Percentiles rank a stretch among this genome's conserved stretches.
These are phyloP conservation scores for Naegleria fowleri DNA, from an alignment of 208 protist species.

Conservation along the genomic window DNA sequence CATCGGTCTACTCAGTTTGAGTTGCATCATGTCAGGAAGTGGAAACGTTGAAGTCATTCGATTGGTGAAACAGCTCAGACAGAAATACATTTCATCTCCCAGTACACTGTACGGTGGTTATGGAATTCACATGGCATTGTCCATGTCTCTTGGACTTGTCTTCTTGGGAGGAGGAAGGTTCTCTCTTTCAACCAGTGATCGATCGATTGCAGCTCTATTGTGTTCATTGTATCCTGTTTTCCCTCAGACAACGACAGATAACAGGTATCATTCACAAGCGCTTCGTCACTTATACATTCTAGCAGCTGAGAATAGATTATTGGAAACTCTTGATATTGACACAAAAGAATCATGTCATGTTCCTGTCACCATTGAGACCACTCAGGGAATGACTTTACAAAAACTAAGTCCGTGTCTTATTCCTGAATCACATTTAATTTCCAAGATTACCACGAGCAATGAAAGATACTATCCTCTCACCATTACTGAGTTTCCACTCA, in stretches of 20 bases:
- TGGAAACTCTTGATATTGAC: conserved; percentile 80
- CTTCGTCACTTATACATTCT: conserved; percentile 89
- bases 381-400: not conserved
- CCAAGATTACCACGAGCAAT: not conserved
- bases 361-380: conserved; percentile 40
- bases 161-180: conserved; percentile 83
- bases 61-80: conserved; percentile 62
- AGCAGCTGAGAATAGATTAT: conserved; percentile 73
- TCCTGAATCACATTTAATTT: not conserved
- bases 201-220: conserved; percentile 78
- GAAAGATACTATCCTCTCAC: not conserved
- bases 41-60: conserved; percentile 69
- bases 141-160: conserved; percentile 85
- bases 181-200: conserved; percentile 68
- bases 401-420: not conserved
- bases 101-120: conserved; percentile 56
- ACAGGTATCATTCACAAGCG: conserved; percentile 72
- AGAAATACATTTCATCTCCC: conserved; percentile 30
- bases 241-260: conserved; percentile 72
- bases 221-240: conserved; percentile 84
- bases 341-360: conserved; percentile 52
- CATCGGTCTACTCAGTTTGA: conserved; percentile 38
- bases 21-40: conserved; percentile 78
- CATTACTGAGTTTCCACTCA: not conserved
- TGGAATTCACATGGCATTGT: conserved; percentile 83